These are phyloP conservation scores for Penicillium sp. DNA, from an alignment of 2,329 filamentous ascomycete species.

Conservation along the genomic window DNA sequence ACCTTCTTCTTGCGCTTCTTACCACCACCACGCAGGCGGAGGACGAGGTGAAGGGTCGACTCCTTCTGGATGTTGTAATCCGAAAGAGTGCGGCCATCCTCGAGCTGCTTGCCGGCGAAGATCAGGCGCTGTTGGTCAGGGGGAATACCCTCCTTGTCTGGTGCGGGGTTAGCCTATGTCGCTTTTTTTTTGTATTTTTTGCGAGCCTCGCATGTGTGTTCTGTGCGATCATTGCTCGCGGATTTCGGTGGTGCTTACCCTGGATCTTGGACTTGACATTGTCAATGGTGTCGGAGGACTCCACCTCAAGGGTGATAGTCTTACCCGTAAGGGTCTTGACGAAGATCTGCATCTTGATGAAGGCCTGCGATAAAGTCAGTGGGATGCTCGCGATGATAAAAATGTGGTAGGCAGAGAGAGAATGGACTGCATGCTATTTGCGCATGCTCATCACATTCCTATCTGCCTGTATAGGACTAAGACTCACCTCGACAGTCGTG, in stretches of 20 bases:
- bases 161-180: not conserved
- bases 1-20: conserved; percentile 99
- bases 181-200: not conserved
- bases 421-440: not conserved
- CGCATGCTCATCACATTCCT: conserved; percentile 9
- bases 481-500: conserved; percentile 59
- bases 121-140: conserved; percentile 99
- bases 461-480: not conserved
- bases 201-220: not conserved
- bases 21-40: conserved; percentile 95
- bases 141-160: conserved; percentile 99
- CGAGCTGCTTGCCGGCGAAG: conserved; percentile 99
- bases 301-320: conserved; percentile 99
- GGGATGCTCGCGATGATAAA: conserved; percentile 5
- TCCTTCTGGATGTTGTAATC: conserved; percentile 99
- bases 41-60: conserved; percentile 95
- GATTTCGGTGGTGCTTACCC: conserved; percentile 43
- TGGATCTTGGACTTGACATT: conserved; percentile 99
- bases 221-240: not conserved
- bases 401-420: not conserved
- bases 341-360: conserved; percentile 55
- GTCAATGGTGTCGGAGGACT: conserved; percentile 99
- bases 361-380: conserved; percentile 38
- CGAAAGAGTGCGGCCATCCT: conserved; percentile 96
- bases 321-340: conserved; percentile 86